phyloP scores from a whole-genome alignment of 371 early-diverging fungal genomes.

The Mucor circinelloides region DNA sequence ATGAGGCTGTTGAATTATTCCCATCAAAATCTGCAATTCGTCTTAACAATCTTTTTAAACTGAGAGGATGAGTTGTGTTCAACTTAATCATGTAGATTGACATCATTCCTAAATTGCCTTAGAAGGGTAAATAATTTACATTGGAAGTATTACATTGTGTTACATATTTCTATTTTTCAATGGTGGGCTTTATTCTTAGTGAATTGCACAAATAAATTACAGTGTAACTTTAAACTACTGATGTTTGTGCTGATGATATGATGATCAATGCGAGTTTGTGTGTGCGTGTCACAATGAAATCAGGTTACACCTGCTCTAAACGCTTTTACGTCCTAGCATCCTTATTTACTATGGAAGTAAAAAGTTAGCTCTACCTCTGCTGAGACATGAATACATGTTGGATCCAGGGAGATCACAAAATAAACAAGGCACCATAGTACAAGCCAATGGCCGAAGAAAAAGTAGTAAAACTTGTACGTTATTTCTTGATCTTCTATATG shows the following conservation, averaged over 20 bases:
- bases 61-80: too few species aligned
- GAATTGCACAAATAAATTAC: neutral
- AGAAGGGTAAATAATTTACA: neutral
- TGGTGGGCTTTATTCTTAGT: neutral
- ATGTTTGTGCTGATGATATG: neutral
- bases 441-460: neutral
- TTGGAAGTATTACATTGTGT: neutral
- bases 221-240: neutral
- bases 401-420: neutral
- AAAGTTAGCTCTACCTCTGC: neutral
- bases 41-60: too few species aligned
- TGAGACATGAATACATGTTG: neutral
- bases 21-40: too few species aligned
- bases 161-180: neutral
- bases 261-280: constrained; percentile 3
- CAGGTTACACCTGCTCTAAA: neutral
- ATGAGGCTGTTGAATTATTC: too few species aligned
- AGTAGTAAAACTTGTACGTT: neutral
- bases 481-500: neutral
- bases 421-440: neutral
- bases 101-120: neutral
- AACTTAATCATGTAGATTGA: neutral
- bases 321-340: neutral
- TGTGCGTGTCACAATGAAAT: neutral
- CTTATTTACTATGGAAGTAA: neutral